phyloP scores from a whole-genome alignment of 768 basidiomycete genomes.

The Auriscalpium vulgare region DNA sequence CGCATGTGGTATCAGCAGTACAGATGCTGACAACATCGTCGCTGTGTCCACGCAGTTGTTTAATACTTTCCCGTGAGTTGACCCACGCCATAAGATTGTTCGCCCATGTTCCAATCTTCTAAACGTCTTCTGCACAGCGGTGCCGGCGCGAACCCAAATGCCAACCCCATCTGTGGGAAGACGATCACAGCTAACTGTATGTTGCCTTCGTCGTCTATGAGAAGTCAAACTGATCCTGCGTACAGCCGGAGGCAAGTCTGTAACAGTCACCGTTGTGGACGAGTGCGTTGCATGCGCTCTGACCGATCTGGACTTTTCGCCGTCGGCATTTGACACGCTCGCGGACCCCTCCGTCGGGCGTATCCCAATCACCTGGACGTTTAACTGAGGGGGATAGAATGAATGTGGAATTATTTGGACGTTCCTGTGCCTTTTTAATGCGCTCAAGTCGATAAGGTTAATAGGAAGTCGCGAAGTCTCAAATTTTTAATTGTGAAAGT shows the following conservation, averaged over 20 bases:
- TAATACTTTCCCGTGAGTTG: neutral
- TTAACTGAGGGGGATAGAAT: neutral
- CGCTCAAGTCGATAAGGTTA: too few relatives aligned
- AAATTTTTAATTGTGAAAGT: too few relatives aligned
- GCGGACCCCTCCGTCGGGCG: neutral
- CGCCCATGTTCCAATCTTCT: neutral
- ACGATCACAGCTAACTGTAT: neutral
- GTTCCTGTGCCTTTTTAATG: too few relatives aligned
- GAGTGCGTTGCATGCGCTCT: neutral
- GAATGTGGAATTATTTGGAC: too few relatives aligned
- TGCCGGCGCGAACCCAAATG: neutral
- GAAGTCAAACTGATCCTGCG: neutral
- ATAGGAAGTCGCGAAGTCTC: too few relatives aligned
- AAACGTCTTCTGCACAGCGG: neutral
- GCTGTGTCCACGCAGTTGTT: neutral
- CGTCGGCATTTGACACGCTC: neutral
- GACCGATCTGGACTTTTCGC: neutral
- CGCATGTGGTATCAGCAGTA: neutral
- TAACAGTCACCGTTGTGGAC: neutral
- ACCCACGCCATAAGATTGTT: too few relatives aligned
- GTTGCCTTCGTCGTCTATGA: neutral
- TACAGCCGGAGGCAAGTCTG: neutral
- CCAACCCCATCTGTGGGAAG: neutral
- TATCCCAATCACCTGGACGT: neutral
- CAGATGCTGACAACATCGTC: neutral